phyloP scores from a whole-genome alignment of 1,284 basidiomycete species.

The Kalmanozyma brasiliensis region DNA sequence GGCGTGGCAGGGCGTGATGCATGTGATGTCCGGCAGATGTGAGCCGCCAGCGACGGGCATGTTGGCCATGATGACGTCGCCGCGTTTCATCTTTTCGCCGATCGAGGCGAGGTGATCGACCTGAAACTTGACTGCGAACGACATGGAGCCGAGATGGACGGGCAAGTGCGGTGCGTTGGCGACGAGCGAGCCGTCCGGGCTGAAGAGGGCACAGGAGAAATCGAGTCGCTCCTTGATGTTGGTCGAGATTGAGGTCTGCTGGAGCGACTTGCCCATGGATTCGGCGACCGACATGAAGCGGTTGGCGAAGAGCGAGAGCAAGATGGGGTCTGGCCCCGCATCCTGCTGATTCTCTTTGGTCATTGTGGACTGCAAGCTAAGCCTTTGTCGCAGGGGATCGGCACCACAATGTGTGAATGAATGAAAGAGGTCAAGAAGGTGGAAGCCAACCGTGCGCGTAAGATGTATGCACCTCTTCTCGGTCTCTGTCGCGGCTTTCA shows the following conservation, averaged over 20 bases:
- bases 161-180: conserved; percentile 86
- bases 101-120: conserved; percentile 75
- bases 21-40: conserved; percentile 78
- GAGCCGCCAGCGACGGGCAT: conserved; percentile 84
- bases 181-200: conserved; percentile 87
- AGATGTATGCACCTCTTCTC: neutral
- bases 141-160: conserved; percentile 73
- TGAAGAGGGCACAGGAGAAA: conserved; percentile 87
- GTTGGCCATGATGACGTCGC: conserved; percentile 91
- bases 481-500: conserved; percentile 21
- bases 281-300: conserved; percentile 92
- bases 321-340: conserved; percentile 78
- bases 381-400: no score
- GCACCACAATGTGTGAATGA: no score
- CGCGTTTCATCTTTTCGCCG: conserved; percentile 73
- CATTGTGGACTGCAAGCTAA: no score
- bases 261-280: conserved; percentile 88
- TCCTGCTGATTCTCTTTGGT: conserved; percentile 12
- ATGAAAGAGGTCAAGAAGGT: neutral
- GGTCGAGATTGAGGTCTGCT: conserved; percentile 86
- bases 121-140: conserved; percentile 87
- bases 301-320: conserved; percentile 88
- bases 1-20: conserved; percentile 88
- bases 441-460: conserved; percentile 3
- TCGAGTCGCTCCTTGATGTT: conserved; percentile 91